A percentile compares a stretch with the other conserved stretches of the same genome.
These are phyloP conservation scores for Gracilaria vermiculophylla DNA, from an alignment of 23 red algal genomes.

Conservation along the genomic window DNA sequence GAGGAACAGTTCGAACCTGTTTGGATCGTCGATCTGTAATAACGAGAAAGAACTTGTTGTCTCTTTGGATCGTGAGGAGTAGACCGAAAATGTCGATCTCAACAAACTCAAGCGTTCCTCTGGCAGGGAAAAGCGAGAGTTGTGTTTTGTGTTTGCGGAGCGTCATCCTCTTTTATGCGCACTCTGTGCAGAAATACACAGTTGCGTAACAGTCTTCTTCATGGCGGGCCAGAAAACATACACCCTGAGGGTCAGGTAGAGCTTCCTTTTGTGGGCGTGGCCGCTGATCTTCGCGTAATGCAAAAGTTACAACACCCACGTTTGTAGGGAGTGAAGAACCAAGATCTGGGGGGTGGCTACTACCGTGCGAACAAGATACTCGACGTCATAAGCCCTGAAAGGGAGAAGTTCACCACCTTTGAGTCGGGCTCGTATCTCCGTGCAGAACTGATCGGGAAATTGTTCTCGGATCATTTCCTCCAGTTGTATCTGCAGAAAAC, in stretches of 20 bases:
- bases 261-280: background rate
- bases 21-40: conserved; percentile 36
- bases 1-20: conserved; percentile 2
- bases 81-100: background rate
- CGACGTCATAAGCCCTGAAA: background rate
- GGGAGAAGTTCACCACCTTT: background rate
- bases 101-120: background rate
- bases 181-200: background rate
- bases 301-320: background rate
- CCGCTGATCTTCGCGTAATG: background rate
- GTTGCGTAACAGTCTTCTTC: background rate
- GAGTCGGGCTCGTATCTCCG: background rate
- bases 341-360: background rate
- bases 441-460: background rate
- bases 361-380: background rate
- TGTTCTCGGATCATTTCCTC: background rate
- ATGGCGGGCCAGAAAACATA: background rate
- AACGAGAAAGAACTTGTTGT: background rate
- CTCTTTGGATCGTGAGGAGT: background rate
- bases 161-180: background rate
- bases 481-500: too few species aligned
- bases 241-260: background rate
- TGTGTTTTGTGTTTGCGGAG: background rate
- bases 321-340: background rate
- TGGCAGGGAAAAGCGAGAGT: background rate